Base-by-base conservation (phyloP, 176 grass and related monocot genomes). In the Carex scoparia region DNA sequence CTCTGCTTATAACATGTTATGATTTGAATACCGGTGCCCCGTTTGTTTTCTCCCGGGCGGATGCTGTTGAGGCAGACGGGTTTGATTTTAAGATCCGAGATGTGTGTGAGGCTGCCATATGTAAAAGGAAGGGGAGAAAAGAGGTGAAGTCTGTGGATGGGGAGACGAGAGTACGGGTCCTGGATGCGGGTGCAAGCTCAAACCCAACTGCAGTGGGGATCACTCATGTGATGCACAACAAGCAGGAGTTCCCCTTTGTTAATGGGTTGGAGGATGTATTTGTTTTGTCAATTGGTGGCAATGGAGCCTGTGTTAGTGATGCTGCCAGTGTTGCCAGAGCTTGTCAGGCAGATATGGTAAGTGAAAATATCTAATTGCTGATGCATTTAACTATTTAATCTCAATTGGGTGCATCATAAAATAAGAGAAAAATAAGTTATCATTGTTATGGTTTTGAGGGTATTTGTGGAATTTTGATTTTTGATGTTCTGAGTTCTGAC, bases 151-250 rank as follows among this genome's bases (percentile, higher is more conserved):
- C 92, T 0, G 73, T 91, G 0, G 91, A 94, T 30, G 91, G 91
- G 0, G 4, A 13, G 72, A 92, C 86, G 5, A 78, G 86, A 31
- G 86, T 93, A 58, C 84, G 85, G 13, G 95, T 86, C 0, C 81
- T 90, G 13, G 88, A 88, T 6, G 93, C 68, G 0, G 91, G 80
- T 0, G 85, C 59, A 57, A 93, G 94, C 86, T 61, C 85, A 48
- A 98, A 98, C 85, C 95, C 95, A 3, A 84, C 93, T 2, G 87
- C 93, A 0, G 88, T 90, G 0, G 91, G 88, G 56, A 79, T 98
- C 82, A 98, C 95, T 4, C 93, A 95, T 73, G 89, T 98, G 0
- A 88, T 98, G 46, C 79, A 95, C 85, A 98, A 98, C 91, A 98
- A 93, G 82, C 89, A 86, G 79, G 93, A 95, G 89, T 98, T 98